Evolutionary conservation across 2,329 filamentous ascomycete species (phyloP), one percentile per base, ranked within the genome.

Genomic region (Aspergillus fijiensis): DNA sequence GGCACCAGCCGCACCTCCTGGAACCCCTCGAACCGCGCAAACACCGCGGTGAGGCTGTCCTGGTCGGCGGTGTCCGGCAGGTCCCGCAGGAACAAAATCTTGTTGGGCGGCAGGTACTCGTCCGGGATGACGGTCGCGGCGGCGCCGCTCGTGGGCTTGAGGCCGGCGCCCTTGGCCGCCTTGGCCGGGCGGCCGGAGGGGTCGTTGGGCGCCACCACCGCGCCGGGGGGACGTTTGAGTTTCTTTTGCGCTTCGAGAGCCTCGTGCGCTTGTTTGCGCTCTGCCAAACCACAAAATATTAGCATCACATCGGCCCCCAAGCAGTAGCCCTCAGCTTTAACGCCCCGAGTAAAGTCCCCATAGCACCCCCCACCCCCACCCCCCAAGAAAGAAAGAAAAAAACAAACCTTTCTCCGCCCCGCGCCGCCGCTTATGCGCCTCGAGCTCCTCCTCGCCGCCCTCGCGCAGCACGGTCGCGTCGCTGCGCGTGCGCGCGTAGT

Each of bases 61-160:
- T 91, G 87, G 74, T 90, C 90, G 77, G 90, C 92, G 65, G 92
- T 90, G 64, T 94, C 91, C 9, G 95, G 93, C 39, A 99, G 79
- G 70, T 98, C 94, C 80, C 96, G 92, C 62, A 98, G 82, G 79
- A 98, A 96, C 39, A 99, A 85, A 67, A 92, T 96, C 81, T 96
- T 97, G 85, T 98, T 98, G 39, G 95, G 94, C 4, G 94, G 94
- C 4, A 98, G 85, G 76, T 96, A 98, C 79, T 99, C 95, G 84
- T 98, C 95, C n/a, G 93, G 92, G 19, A 98, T 88, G 58, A 92
- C 89, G 11, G 89, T 84, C 3, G 88, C 82, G 1, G 87, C 83
- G 14, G 86, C 82, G 5, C 87, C 84, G 60, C 86, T 87, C 1
- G 89, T 89, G 5, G 90, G 86, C 75, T 96, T 96, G 79, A 94